phyloP scores from a whole-genome alignment of 108 stramenopile genomes.

The Cyclotella kingstonii region DNA sequence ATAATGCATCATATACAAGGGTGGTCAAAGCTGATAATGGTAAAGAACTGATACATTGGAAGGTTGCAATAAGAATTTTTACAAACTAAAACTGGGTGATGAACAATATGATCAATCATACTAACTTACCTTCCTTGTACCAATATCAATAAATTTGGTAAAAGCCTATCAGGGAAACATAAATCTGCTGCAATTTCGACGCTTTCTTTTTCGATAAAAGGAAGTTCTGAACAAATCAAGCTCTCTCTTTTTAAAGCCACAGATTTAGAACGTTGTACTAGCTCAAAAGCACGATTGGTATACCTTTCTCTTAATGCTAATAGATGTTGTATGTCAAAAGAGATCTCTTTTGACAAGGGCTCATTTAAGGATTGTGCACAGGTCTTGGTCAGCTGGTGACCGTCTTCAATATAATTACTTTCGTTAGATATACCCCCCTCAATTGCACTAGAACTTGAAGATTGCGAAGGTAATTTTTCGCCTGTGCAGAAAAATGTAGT shows the following conservation, averaged over 20 bases:
- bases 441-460: too few relatives aligned
- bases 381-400: too few relatives aligned
- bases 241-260: conserved; percentile 35
- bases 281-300: conserved; percentile 26
- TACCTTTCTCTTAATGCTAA: conserved; percentile 23
- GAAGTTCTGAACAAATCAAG: conserved; percentile 13
- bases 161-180: conserved; percentile 49
- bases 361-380: neutral
- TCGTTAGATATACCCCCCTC: too few relatives aligned
- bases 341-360: conserved; percentile 21
- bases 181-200: conserved; percentile 34
- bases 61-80: conserved; percentile 13
- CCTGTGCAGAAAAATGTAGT: too few relatives aligned
- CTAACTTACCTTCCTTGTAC: conserved; percentile 61
- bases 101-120: neutral
- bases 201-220: conserved; percentile 18
- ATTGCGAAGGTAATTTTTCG: too few relatives aligned
- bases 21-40: conserved; percentile 48
- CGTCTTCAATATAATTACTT: neutral
- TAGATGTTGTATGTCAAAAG: conserved; percentile 15
- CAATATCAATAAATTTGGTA: conserved; percentile 48
- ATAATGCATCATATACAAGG: conserved; percentile 35
- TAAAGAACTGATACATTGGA: too few relatives aligned
- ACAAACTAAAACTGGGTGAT: neutral
- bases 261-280: conserved; percentile 22